These are phyloP conservation scores for Umbilicus rupestris DNA, from an alignment of 164 flowering plant species.

Conservation along the genomic window DNA sequence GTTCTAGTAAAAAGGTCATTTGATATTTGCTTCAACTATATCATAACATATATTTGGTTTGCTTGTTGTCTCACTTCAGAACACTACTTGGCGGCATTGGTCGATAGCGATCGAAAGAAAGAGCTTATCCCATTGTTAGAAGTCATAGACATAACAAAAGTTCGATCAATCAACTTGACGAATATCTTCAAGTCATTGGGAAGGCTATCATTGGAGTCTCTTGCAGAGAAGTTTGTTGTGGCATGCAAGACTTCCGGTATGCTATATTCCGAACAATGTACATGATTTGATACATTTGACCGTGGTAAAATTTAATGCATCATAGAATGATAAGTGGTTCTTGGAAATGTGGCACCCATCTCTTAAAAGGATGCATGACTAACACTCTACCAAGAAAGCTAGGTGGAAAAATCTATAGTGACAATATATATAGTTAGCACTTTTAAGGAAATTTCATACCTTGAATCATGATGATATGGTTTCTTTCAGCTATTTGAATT, in stretches of 20 bases:
- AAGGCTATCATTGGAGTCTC: constrained; percentile 36
- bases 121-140: constrained; percentile 50
- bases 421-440: too few relatives aligned
- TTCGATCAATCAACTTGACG: constrained; percentile 18
- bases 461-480: neutral
- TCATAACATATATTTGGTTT: neutral
- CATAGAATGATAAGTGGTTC: neutral
- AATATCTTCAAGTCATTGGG: constrained; percentile 58
- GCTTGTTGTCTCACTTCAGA: constrained; percentile 25
- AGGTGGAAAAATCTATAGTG: neutral
- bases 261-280: neutral
- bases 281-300: neutral
- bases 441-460: neutral
- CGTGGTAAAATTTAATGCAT: neutral
- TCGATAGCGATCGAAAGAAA: constrained; percentile 46
- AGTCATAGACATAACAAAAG: constrained; percentile 43
- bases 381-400: neutral
- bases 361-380: too few relatives aligned
- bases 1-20: neutral
- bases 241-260: constrained; percentile 42
- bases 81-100: constrained; percentile 66
- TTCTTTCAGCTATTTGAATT: neutral
- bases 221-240: constrained; percentile 41
- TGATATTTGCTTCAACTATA: neutral
- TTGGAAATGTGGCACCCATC: neutral